phyloP scores from a whole-genome alignment of 176 grass and related monocot species.

The Carex myosuroides region DNA sequence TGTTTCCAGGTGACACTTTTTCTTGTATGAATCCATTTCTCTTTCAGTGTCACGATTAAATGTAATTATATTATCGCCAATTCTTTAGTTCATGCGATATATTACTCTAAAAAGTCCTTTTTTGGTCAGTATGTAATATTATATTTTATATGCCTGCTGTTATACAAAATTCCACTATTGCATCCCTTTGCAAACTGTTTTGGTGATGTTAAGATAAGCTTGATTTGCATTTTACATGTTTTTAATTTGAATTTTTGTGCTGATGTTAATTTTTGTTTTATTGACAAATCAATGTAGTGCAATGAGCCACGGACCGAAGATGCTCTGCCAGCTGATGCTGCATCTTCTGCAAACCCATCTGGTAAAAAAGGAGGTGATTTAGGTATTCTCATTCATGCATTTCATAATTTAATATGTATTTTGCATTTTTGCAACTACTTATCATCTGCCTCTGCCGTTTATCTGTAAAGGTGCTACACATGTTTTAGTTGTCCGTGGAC shows the following conservation, averaged over 20 bases:
- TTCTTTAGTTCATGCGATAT: background rate
- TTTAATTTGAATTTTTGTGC: slow-evolving; percentile 7
- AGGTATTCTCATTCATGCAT: slow-evolving; percentile 45
- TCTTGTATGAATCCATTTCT: background rate
- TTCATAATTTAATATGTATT: slow-evolving; percentile 16
- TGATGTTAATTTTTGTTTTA: slow-evolving; percentile 24
- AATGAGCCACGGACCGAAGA: slow-evolving; percentile 89
- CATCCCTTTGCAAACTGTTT: background rate
- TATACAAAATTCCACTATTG: background rate
- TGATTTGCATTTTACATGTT: background rate
- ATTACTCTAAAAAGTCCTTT: background rate
- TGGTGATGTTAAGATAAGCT: background rate
- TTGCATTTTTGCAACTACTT: slow-evolving; percentile 9
- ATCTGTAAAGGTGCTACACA: slow-evolving; percentile 72
- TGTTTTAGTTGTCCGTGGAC: slow-evolving; percentile 97
- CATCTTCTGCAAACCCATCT: slow-evolving; percentile 38
- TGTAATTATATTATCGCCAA: background rate
- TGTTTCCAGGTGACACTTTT: slow-evolving; percentile 77
- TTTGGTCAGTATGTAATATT: background rate
- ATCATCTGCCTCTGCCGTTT: slow-evolving; percentile 26
- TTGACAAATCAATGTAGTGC: slow-evolving; percentile 45
- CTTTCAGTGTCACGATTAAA: background rate
- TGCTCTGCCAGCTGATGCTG: slow-evolving; percentile 67
- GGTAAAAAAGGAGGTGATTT: slow-evolving; percentile 71
- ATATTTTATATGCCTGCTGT: background rate